A percentile compares a stretch with the other conserved stretches of the same genome.
These are phyloP conservation scores for Aspergillus ochraceus DNA, from an alignment of 2,329 filamentous ascomycete genomes.

Conservation along the genomic window DNA sequence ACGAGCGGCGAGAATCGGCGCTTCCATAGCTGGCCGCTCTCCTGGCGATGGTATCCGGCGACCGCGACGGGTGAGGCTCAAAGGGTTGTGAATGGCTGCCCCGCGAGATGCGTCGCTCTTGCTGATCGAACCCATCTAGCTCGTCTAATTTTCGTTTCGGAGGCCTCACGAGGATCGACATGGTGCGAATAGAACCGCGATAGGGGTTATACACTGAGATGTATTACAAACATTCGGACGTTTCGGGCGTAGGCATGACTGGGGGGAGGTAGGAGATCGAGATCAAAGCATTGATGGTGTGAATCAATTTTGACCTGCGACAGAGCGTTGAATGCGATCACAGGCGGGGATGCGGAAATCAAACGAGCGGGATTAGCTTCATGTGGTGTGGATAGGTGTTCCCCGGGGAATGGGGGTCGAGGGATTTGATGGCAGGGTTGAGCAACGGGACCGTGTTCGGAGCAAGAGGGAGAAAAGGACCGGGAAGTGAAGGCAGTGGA, in stretches of 20 bases:
- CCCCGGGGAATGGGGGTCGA: not conserved
- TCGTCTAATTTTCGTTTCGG: conserved; percentile 34
- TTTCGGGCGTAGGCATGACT: not conserved
- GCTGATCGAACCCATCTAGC: conserved; percentile 22
- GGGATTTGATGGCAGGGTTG: not conserved
- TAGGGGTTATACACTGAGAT: not conserved
- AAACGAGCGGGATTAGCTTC: not conserved
- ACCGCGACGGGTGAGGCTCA: not conserved
- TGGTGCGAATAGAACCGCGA: conserved; percentile 13
- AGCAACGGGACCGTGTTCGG: no score
- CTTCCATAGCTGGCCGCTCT: not conserved
- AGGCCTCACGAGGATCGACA: conserved; percentile 34
- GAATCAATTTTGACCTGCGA: not conserved
- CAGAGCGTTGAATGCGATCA: not conserved
- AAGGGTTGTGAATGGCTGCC: conserved; percentile 1
- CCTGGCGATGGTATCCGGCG: not conserved
- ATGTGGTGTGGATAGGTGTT: not conserved
- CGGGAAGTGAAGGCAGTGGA: no score
- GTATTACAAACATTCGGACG: not conserved
- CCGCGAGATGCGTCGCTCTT: conserved; percentile 1
- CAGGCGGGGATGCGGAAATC: not conserved
- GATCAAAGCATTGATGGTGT: not conserved
- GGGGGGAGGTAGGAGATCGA: not conserved
- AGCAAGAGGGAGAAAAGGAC: no score
- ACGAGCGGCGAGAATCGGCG: conserved; percentile 12